Evolutionary conservation across 768 basidiomycete genomes (phyloP).

Genomic region (Russula virescens): DNA sequence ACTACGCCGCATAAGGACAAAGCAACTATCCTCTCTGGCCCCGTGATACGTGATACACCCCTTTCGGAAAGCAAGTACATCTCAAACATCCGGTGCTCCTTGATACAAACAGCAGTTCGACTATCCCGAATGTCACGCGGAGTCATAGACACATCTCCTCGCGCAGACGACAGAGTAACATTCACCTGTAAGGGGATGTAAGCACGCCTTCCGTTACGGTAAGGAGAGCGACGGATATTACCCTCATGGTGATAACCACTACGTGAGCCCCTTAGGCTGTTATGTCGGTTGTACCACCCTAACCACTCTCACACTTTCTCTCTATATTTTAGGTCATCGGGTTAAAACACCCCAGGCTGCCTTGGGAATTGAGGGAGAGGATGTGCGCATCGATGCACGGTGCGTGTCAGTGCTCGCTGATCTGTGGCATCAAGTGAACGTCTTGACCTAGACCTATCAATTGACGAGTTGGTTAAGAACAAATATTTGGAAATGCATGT

Average conservation of each 20-base stretch:
- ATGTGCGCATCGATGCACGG: conserved; percentile 83
- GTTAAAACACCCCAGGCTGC: conserved; percentile 87
- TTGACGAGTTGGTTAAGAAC: too few species aligned
- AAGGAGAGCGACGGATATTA: conserved; percentile 98
- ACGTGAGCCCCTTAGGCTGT: conserved; percentile 48
- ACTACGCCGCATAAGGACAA: too few species aligned
- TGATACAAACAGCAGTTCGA: conserved; percentile 99
- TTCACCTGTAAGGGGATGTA: conserved; percentile 87
- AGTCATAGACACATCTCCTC: conserved; percentile 68
- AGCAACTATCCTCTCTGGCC: too few species aligned
- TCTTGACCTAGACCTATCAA: too few species aligned
- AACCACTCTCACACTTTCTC: background rate
- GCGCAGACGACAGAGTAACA: conserved; percentile 75
- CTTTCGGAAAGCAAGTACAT: conserved; percentile 96
- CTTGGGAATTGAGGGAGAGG: conserved; percentile 85
- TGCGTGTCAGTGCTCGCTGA: conserved; percentile 37
- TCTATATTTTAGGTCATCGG: conserved; percentile 69
- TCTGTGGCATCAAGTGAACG: too few species aligned
- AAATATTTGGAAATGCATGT: too few species aligned
- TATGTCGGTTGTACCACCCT: background rate
- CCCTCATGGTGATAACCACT: conserved; percentile 97
- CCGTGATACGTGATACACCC: too few species aligned
- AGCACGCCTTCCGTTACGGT: conserved; percentile 94
- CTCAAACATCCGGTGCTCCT: conserved; percentile 91
- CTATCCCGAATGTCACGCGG: conserved; percentile 93